Percentiles rank a stretch among this genome's conserved stretches.
phyloP scores from a whole-genome alignment of 2,329 filamentous ascomycete genomes.

The Corniculantispora saksenae region DNA sequence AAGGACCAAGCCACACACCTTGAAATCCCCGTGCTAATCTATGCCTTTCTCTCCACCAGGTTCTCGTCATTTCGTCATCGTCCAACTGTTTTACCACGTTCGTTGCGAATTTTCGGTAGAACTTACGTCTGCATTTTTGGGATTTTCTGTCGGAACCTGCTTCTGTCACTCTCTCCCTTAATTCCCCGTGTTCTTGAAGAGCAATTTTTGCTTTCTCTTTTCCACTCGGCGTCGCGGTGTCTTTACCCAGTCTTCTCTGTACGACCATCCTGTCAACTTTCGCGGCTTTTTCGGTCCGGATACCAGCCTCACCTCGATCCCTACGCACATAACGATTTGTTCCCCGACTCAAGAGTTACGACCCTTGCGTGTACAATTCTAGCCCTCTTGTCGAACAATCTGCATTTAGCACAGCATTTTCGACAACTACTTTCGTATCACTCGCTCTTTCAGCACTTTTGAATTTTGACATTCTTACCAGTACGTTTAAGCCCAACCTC shows the following conservation, averaged over 20 bases:
- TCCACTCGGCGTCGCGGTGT: slow-evolving; percentile 19
- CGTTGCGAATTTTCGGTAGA: slow-evolving; percentile 43
- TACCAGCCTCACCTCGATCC: slow-evolving; percentile 8
- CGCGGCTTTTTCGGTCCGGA: slow-evolving; percentile 18
- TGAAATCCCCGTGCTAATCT: slow-evolving; percentile 23
- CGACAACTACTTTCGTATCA: slow-evolving; percentile 4
- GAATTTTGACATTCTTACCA: slow-evolving; percentile 8
- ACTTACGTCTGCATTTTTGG: slow-evolving; percentile 33
- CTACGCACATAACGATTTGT: slow-evolving; percentile 16
- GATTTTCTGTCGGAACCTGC: slow-evolving; percentile 28
- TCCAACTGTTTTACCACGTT: slow-evolving; percentile 41
- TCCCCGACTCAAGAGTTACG: slow-evolving; percentile 16
- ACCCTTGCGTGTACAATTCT: slow-evolving; percentile 16
- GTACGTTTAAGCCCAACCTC: too few species aligned
- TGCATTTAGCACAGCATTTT: slow-evolving; percentile 14
- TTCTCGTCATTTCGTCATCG: slow-evolving; percentile 45
- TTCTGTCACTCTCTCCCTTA: slow-evolving; percentile 28
- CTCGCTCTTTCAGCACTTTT: slow-evolving; percentile 7
- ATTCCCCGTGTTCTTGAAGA: slow-evolving; percentile 12
- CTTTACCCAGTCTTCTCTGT: slow-evolving; percentile 17
- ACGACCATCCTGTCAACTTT: slow-evolving; percentile 18
- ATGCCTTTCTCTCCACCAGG: slow-evolving; percentile 32
- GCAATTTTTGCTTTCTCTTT: slow-evolving; percentile 17
- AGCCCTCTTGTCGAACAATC: slow-evolving; percentile 2
- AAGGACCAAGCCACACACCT: background rate